phyloP scores from a whole-genome alignment of 1,284 basidiomycete genomes.

The Tilletia horrida region DNA sequence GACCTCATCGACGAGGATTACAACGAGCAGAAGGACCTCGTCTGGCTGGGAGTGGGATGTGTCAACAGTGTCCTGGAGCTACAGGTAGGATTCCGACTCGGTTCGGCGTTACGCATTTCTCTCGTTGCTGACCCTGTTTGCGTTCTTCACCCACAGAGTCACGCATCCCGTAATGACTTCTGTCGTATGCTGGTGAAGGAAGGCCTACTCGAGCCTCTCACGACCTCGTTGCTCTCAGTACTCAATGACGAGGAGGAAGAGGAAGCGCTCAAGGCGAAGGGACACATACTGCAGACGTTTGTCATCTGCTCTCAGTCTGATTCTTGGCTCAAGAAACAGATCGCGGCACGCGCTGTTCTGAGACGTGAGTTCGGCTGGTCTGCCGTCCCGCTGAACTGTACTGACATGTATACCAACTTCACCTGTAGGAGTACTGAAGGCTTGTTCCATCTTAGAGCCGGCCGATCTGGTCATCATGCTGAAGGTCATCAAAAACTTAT shows the following conservation, averaged over 20 bases:
- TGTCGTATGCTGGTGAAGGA: constrained; percentile 97
- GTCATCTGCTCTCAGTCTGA: constrained; percentile 92
- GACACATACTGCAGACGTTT: constrained; percentile 83
- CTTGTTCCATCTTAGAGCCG: constrained; percentile 59
- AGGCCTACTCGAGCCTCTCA: constrained; percentile 86
- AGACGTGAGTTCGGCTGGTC: constrained; percentile 62
- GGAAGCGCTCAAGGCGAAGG: constrained; percentile 67
- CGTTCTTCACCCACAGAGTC: constrained; percentile 63
- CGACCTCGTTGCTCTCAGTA: constrained; percentile 80
- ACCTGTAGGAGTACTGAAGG: neutral
- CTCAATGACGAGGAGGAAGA: constrained; percentile 68
- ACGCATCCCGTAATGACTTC: constrained; percentile 95
- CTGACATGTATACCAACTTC: neutral
- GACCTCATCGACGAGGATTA: constrained; percentile 96
- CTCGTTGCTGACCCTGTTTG: constrained; percentile 37
- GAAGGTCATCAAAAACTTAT: constrained; percentile 91
- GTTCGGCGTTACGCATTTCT: neutral
- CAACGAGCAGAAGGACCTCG: constrained; percentile 77
- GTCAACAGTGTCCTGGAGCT: constrained; percentile 93
- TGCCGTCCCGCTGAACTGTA: neutral
- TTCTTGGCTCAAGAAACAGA: constrained; percentile 80
- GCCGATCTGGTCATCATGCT: constrained; percentile 82
- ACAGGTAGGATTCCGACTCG: constrained; percentile 53
- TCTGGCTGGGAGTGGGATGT: constrained; percentile 87
- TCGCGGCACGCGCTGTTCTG: constrained; percentile 83